Conservation (phyloP, 495 filamentous ascomycete genomes). For the Tetracladium setigerum region DNA sequence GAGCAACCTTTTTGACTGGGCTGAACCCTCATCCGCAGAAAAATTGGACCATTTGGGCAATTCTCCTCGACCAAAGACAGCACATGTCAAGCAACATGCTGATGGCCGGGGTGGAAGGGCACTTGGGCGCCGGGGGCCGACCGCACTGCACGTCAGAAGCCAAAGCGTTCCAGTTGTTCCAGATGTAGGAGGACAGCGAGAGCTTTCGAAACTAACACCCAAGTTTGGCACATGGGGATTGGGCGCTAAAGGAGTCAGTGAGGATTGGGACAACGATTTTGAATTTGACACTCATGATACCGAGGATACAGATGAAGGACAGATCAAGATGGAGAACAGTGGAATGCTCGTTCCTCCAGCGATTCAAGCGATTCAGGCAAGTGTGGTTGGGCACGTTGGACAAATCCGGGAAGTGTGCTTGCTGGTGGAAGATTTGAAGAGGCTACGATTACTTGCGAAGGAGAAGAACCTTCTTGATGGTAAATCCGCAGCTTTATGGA, state of each 20-base stretch:
- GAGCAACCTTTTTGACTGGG: conserved; percentile 80
- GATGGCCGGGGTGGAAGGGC: conserved; percentile 66
- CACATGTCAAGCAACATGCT: conserved; percentile 80
- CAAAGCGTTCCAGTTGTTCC: conserved; percentile 89
- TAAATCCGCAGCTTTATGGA: conserved; percentile 58
- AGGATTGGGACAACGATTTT: conserved; percentile 27
- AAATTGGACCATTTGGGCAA: conserved; percentile 43
- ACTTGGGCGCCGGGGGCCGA: conserved; percentile 67
- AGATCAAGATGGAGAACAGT: conserved; percentile 35
- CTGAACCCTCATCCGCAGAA: conserved; percentile 57
- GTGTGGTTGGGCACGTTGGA: conserved; percentile 76
- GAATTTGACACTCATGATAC: conserved; percentile 38
- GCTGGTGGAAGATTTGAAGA: conserved; percentile 73
- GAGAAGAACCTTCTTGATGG: conserved; percentile 59
- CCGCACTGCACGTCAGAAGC: conserved; percentile 75
- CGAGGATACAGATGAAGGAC: conserved; percentile 28
- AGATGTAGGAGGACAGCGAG: conserved; percentile 47
- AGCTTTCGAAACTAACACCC: conserved; percentile 51
- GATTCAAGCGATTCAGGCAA: conserved; percentile 79
- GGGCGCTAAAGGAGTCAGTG: conserved; percentile 58
- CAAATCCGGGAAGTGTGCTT: conserved; percentile 80
- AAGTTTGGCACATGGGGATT: conserved; percentile 89
- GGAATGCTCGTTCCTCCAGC: conserved; percentile 72
- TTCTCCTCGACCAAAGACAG: conserved; percentile 70
- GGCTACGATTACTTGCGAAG: conserved; percentile 53